These are phyloP conservation scores for Coniochaeta sp. DNA, from an alignment of 2,329 filamentous ascomycete genomes.

Conservation along the genomic window DNA sequence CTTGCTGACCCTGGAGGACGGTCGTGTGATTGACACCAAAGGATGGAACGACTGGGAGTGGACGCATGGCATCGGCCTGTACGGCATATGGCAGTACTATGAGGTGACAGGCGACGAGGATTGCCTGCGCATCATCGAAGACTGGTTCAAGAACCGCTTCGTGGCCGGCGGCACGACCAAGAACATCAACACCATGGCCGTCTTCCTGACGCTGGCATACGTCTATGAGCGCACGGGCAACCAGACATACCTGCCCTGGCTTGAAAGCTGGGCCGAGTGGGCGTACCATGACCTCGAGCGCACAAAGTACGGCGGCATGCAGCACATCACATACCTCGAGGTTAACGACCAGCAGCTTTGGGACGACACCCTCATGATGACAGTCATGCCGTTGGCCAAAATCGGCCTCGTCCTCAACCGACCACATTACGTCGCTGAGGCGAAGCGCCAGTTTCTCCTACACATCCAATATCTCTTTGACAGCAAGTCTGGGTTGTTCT, in stretches of 20 bases:
- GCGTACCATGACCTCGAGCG: conserved; percentile 69
- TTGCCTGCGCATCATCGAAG: conserved; percentile 59
- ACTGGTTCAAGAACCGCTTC: conserved; percentile 67
- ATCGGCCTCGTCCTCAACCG: conserved; percentile 65
- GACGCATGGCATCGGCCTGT: conserved; percentile 74
- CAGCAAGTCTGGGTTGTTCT: conserved; percentile 64
- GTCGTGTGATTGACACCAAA: conserved; percentile 75
- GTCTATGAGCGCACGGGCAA: conserved; percentile 71
- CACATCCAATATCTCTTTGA: conserved; percentile 78
- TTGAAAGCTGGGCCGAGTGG: conserved; percentile 79
- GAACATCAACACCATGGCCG: conserved; percentile 81
- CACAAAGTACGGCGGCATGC: conserved; percentile 65
- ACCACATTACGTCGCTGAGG: conserved; percentile 69
- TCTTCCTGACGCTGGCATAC: conserved; percentile 67
- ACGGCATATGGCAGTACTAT: conserved; percentile 79
- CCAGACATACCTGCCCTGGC: conserved; percentile 64
- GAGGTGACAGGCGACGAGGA: conserved; percentile 56
- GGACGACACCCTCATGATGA: conserved; percentile 89
- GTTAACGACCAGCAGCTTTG: conserved; percentile 70
- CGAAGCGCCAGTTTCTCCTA: conserved; percentile 68
- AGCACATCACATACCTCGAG: conserved; percentile 67
- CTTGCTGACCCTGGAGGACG: conserved; percentile 62
- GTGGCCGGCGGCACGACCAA: conserved; percentile 68
- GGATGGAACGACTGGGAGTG: conserved; percentile 81
- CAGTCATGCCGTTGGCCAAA: conserved; percentile 71